Evolutionary conservation across 768 basidiomycete genomes (phyloP).

Genomic region (Lentinula aciculospora): DNA sequence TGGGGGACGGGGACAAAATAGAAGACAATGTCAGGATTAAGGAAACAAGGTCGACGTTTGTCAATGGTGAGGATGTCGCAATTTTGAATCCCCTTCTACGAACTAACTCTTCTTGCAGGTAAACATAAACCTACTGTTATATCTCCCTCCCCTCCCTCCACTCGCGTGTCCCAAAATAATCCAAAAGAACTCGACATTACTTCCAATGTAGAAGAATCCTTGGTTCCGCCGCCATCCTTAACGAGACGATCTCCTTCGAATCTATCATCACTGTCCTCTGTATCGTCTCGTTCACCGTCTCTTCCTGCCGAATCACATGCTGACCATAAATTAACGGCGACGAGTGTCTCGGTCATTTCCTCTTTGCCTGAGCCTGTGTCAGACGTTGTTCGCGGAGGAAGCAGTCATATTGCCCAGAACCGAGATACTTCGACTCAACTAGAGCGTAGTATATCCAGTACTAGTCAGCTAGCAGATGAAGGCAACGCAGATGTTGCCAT

Average conservation of each 20-base stretch:
- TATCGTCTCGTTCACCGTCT: neutral
- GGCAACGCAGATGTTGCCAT: neutral
- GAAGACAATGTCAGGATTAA: too few relatives aligned
- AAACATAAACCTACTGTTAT: neutral
- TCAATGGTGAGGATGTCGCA: neutral
- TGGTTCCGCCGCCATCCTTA: neutral
- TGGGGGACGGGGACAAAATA: too few relatives aligned
- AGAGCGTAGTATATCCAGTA: too few relatives aligned
- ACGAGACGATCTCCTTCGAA: neutral
- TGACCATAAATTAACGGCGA: neutral
- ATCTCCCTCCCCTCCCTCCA: neutral
- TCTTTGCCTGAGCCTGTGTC: neutral
- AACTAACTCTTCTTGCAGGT: neutral
- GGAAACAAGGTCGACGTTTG: too few relatives aligned
- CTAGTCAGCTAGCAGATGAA: neutral
- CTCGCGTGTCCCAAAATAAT: too few relatives aligned
- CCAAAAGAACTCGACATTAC: constrained; percentile 14
- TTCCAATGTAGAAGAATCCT: neutral
- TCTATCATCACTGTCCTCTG: neutral
- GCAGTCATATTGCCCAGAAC: neutral
- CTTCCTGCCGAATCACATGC: neutral
- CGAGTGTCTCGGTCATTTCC: neutral
- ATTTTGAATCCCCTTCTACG: neutral
- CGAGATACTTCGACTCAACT: neutral
- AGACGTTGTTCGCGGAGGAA: neutral